Conservation (phyloP, 2,329 filamentous ascomycete species). For the Tothia fuscella region DNA sequence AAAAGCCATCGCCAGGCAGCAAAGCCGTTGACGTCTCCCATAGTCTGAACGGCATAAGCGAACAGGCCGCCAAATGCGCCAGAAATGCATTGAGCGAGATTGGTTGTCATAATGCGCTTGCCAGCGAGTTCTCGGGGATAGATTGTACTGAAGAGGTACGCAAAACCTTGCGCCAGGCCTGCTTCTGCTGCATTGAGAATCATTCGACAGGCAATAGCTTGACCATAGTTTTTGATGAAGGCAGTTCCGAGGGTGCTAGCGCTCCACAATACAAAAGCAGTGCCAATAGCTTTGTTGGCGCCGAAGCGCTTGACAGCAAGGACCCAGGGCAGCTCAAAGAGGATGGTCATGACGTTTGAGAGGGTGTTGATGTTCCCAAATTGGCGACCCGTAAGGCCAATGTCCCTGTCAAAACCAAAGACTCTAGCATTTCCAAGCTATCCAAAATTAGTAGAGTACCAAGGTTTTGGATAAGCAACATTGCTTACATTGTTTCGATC, state of each 20-base stretch:
- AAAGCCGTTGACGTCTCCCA: constrained; percentile 17
- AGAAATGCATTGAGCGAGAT: constrained; percentile 16
- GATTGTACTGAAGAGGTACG: constrained; percentile 20
- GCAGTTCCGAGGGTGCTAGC: constrained; percentile 19
- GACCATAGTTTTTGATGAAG: constrained; percentile 20
- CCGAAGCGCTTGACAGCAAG: constrained; percentile 18
- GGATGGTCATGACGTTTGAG: constrained; percentile 18
- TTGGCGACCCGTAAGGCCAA: constrained; percentile 20
- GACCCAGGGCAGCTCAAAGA: constrained; percentile 18
- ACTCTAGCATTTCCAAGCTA: constrained; percentile 18
- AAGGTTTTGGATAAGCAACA: background rate
- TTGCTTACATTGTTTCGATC: constrained; percentile 13
- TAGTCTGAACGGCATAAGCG: constrained; percentile 19
- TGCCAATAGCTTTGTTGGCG: constrained; percentile 15
- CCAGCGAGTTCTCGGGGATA: constrained; percentile 16
- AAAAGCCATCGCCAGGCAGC: constrained; percentile 16
- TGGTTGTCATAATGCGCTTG: constrained; percentile 20
- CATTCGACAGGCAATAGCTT: constrained; percentile 20
- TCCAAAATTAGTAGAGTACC: background rate
- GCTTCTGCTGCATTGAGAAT: constrained; percentile 19
- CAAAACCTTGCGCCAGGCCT: constrained; percentile 18
- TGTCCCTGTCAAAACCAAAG: constrained; percentile 21
- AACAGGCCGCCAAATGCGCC: constrained; percentile 19
- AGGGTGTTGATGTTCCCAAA: constrained; percentile 24
- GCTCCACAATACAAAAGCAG: constrained; percentile 18